Evolutionary conservation across 768 basidiomycete genomes (phyloP), one percentile per base, ranked within the genome.

Genomic region (Phanerochaete carnosa): DNA sequence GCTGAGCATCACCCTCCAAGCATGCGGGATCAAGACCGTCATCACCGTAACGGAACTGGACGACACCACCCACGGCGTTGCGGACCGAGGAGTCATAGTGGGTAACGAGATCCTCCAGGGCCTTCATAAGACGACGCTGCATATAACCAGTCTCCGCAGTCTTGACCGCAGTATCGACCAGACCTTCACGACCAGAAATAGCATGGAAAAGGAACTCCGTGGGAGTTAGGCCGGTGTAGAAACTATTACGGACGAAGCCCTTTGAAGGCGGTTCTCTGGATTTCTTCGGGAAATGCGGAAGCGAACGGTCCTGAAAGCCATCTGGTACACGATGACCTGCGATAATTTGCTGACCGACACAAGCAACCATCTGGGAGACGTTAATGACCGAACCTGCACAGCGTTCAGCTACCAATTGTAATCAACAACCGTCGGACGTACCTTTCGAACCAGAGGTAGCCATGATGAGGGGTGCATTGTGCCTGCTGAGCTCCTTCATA

Each of bases 91-190:
- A 76, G 74, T 99, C 97, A 71, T 99, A 99, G 59, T 96, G 94
- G 0, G 92, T 94, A 2, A 93, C 94, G 37, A 99, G 78, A 76
- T 99, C 97, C 71, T 99, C 97, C 65, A 99, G 75, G 2, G 96
- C 96, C 73, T 99, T 99, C 97, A 99, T 98, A 62, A 99, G 75
- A 59, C 97, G 92, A 53, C 97, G 87, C 70, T 96, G 94, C 96
- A 99, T 99, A 77, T 99, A 99, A 45, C 97, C 97, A 1, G 97
- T 99, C 75, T 99, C 97, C 15, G 97, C 97, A 0, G 97, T 99
- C 77, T 99, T 99, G 75, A 99, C 97, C 26, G 97, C 97, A 0
- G 97, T 99, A 76, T 99, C 97, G 69, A 99, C 96, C 55, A 99
- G 76, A 75, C 97, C 97, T 77, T 98, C 97, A 68, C 97, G 89